Evolutionary conservation across 106 monocot genomes (phyloP).

Genomic region (Dendrobium catenatum): DNA sequence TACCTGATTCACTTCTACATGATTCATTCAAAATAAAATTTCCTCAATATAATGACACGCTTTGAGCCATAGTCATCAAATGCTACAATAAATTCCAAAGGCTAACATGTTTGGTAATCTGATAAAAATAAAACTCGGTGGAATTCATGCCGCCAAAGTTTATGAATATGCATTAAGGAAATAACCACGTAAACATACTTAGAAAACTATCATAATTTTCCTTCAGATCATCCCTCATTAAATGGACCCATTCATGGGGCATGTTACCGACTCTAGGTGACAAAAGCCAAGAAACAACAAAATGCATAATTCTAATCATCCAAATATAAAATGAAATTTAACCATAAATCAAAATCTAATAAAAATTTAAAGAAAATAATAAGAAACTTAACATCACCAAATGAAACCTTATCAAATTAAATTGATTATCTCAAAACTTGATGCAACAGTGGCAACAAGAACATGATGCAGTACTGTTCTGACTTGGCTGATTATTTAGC

Average conservation of each 20-base stretch:
- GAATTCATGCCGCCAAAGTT: neutral
- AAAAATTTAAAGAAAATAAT: neutral
- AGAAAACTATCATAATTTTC: neutral
- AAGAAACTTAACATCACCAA: neutral
- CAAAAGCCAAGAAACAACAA: neutral
- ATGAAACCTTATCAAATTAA: neutral
- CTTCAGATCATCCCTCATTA: neutral
- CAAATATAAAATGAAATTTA: neutral
- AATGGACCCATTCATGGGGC: neutral
- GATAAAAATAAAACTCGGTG: neutral
- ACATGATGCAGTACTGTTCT: neutral
- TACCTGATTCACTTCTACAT: neutral
- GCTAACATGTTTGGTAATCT: neutral
- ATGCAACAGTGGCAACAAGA: neutral
- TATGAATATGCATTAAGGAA: neutral
- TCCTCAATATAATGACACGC: neutral
- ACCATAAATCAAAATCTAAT: neutral
- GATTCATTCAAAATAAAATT: neutral
- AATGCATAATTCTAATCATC: neutral
- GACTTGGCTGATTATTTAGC: neutral
- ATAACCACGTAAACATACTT: neutral
- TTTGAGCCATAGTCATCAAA: neutral
- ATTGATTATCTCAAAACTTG: neutral
- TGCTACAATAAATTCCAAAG: neutral
- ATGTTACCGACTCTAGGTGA: neutral